Evolutionary conservation across 2,329 filamentous ascomycete species (phyloP).

Genomic region (Fusarium begoniae): DNA sequence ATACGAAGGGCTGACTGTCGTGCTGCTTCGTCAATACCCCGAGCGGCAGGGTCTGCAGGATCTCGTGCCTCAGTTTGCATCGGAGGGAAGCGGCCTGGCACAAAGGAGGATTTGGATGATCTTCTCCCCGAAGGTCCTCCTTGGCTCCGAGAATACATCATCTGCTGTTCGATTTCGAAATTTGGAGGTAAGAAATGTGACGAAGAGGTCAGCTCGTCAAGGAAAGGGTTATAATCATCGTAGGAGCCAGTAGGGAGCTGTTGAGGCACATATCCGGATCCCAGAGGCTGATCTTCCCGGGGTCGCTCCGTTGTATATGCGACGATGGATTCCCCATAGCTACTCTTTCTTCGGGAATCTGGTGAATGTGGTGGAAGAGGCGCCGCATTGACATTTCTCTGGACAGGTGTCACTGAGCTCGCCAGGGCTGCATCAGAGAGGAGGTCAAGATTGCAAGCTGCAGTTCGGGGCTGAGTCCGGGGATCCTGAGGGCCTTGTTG

Average conservation of each 20-base stretch:
- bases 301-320: constrained; percentile 57
- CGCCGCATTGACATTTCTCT: constrained; percentile 59
- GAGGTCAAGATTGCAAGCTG: constrained; percentile 66
- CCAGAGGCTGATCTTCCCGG: constrained; percentile 57
- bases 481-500: constrained; percentile 57
- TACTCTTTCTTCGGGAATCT: constrained; percentile 55
- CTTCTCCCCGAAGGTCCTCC: constrained; percentile 51
- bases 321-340: constrained; percentile 58
- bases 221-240: constrained; percentile 67
- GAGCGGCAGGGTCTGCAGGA: constrained; percentile 33
- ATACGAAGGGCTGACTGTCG: constrained; percentile 56
- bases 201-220: constrained; percentile 65
- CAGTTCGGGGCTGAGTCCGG: constrained; percentile 55
- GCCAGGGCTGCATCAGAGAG: constrained; percentile 68
- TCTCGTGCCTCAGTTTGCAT: constrained; percentile 64
- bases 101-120: constrained; percentile 59
- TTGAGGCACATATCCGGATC: constrained; percentile 48
- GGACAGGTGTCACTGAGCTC: constrained; percentile 63
- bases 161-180: constrained; percentile 63
- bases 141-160: constrained; percentile 60
- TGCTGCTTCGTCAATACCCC: constrained; percentile 45
- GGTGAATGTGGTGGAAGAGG: constrained; percentile 52
- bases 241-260: constrained; percentile 51
- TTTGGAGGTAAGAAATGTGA: constrained; percentile 65
- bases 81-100: constrained; percentile 64